Evolutionary conservation across 2,329 filamentous ascomycete genomes (phyloP), one percentile per base, ranked within the genome.

Genomic region (Colletotrichum limetticola): DNA sequence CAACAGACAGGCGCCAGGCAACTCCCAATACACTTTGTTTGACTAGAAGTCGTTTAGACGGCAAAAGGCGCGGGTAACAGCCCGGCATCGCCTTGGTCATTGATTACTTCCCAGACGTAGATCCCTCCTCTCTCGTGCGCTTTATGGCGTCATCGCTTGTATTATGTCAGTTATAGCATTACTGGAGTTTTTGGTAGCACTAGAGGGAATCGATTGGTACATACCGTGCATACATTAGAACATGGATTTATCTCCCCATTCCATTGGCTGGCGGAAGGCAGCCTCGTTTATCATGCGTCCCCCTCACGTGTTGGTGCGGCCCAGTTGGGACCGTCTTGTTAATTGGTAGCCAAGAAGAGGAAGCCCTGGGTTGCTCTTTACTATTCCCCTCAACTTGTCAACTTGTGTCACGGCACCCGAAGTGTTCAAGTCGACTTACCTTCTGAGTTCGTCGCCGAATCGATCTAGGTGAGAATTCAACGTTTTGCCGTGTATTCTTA

Each of bases 1-100:
- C 49, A 73, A 66, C 42, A 71, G 56, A 66, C 71, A 73, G 26
- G 46, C 28, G 35, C 71, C 71, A 11, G 71, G 71, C 5, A 73
- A 73, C 35, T 22, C 61, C 7, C 28, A 66, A 52, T 66, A 73
- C 49, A 73, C 60, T 24, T 32, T 71, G 71, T 73, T 73, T 66
- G 71, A 73, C 52, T 73, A 73, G 71, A 73, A 58, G 46, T 71
- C 61, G 49, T 58, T 24, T 24, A 49, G 56, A 66, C 11, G 61
- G 42, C 28, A 37, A 12, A 37, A 12, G 42, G 35, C 26, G 11
- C 42, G 30, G 55, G 57, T 22, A 55, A 26, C 46, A 62, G 37
- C 37, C 35, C 60, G 57, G 24, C 61, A 24, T 53, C 61, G 35
- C 37, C 49, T 32, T 26, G 30, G 8, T 16, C 53, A 60, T 59